These are phyloP conservation scores for Candida piceae DNA, from an alignment of 805 yeast genomes.

Conservation along the genomic window DNA sequence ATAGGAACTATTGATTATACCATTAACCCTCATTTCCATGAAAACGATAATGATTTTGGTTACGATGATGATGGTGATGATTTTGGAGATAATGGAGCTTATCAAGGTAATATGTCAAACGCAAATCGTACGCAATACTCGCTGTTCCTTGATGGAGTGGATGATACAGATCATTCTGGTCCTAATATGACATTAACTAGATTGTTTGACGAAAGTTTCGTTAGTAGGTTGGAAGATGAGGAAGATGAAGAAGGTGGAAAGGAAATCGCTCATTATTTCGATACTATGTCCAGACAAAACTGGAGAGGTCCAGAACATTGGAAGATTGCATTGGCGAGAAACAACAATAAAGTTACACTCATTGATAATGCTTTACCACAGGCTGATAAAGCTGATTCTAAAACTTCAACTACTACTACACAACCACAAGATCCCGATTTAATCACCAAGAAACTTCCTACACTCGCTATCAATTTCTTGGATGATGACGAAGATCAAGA, in stretches of 20 bases:
- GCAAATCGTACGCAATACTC: conserved; percentile 28
- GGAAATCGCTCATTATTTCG: conserved; percentile 68
- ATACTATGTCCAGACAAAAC: conserved; percentile 57
- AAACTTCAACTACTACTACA: neutral
- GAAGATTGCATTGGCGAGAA: conserved; percentile 55
- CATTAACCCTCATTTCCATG: conserved; percentile 15
- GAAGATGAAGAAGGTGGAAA: conserved; percentile 35
- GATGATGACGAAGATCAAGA: conserved; percentile 21
- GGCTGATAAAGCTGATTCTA: neutral
- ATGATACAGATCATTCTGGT: conserved; percentile 25
- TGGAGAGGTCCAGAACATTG: conserved; percentile 96
- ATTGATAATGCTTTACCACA: conserved; percentile 1
- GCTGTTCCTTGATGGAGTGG: conserved; percentile 25
- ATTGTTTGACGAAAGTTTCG: conserved; percentile 29
- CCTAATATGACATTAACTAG: conserved; percentile 28
- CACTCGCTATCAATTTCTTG: conserved; percentile 24
- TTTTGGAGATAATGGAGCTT: conserved; percentile 21
- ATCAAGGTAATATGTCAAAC: conserved; percentile 8
- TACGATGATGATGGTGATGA: conserved; percentile 16
- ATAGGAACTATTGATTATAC: conserved; percentile 20
- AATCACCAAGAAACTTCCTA: conserved; percentile 8
- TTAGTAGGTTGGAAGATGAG: conserved; percentile 19
- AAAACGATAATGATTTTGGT: conserved; percentile 15
- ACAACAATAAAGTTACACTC: conserved; percentile 2
- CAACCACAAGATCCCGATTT: conserved; percentile 5